Evolutionary conservation across 352 stramenopile genomes (phyloP).

Genomic region (Aphanomyces astaci): DNA sequence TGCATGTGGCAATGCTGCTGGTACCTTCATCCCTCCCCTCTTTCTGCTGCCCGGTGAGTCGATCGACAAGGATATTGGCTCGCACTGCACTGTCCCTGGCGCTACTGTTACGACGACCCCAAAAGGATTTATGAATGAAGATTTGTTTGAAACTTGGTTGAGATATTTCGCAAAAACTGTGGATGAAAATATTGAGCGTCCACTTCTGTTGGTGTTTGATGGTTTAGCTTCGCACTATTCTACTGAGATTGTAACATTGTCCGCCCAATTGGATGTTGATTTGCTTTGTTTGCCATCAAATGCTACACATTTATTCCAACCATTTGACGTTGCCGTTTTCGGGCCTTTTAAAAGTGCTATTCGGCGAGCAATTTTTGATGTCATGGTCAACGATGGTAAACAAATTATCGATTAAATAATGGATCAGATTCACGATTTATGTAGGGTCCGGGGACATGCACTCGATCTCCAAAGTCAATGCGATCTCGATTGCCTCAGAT

Average conservation of each 20-base stretch:
- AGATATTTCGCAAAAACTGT: not conserved
- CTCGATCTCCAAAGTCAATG: not conserved
- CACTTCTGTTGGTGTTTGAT: slow-evolving; percentile 1
- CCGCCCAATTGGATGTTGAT: not conserved
- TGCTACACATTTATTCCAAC: slow-evolving; percentile 8
- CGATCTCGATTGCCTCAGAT: not conserved
- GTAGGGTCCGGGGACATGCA: not conserved
- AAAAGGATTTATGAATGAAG: slow-evolving; percentile 23
- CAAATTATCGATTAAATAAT: not conserved
- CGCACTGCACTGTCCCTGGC: not conserved
- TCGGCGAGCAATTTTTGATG: not conserved
- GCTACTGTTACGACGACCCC: slow-evolving; percentile 23
- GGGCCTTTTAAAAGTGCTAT: not conserved
- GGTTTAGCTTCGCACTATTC: not conserved
- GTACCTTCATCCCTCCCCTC: slow-evolving; percentile 13
- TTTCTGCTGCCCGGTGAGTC: slow-evolving; percentile 25
- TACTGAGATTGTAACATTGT: not conserved
- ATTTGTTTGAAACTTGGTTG: slow-evolving; percentile 13
- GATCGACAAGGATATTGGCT: not conserved
- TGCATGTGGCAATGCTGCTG: slow-evolving; percentile 23
- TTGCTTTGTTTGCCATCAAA: slow-evolving; percentile 5
- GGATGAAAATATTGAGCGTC: not conserved
- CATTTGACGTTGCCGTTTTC: not conserved
- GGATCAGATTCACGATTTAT: not conserved
- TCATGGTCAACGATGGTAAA: not conserved